phyloP scores from a whole-genome alignment of 805 yeast genomes.

The Ogataea trehaloabstinens region DNA sequence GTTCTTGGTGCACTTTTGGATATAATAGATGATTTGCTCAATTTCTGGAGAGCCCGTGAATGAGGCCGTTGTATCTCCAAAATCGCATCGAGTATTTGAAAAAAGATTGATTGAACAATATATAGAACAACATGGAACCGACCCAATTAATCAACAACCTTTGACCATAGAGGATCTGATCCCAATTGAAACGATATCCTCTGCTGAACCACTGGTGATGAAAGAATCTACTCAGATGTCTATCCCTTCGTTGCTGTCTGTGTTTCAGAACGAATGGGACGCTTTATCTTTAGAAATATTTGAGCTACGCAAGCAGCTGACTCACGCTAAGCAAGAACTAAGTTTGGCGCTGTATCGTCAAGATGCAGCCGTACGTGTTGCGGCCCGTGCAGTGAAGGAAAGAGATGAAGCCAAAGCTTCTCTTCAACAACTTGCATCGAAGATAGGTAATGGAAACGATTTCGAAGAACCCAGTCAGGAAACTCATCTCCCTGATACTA shows the following conservation, averaged over 20 bases:
- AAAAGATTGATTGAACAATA: slow-evolving; percentile 56
- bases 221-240: slow-evolving; percentile 48
- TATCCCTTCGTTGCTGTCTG: slow-evolving; percentile 72
- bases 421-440: slow-evolving; percentile 50
- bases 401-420: slow-evolving; percentile 72
- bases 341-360: slow-evolving; percentile 77
- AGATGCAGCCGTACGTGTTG: slow-evolving; percentile 89
- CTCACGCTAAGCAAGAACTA: slow-evolving; percentile 64
- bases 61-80: slow-evolving; percentile 76
- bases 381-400: slow-evolving; percentile 70
- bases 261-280: slow-evolving; percentile 90
- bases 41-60: slow-evolving; percentile 68
- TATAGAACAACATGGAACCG: slow-evolving; percentile 61
- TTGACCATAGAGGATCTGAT: slow-evolving; percentile 59
- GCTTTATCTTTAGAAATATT: slow-evolving; percentile 79
- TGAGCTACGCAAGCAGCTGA: slow-evolving; percentile 68
- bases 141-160: slow-evolving; percentile 72
- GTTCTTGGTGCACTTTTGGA: no score
- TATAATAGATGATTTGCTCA: slow-evolving; percentile 33
- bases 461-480: slow-evolving; percentile 18
- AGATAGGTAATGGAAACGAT: slow-evolving; percentile 32
- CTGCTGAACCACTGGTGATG: slow-evolving; percentile 16
- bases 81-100: slow-evolving; percentile 72
- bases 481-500: slow-evolving; percentile 5
- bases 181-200: slow-evolving; percentile 22